Conservation (phyloP, 2,329 filamentous ascomycete genomes). For the Aspergillus sp. region DNA sequence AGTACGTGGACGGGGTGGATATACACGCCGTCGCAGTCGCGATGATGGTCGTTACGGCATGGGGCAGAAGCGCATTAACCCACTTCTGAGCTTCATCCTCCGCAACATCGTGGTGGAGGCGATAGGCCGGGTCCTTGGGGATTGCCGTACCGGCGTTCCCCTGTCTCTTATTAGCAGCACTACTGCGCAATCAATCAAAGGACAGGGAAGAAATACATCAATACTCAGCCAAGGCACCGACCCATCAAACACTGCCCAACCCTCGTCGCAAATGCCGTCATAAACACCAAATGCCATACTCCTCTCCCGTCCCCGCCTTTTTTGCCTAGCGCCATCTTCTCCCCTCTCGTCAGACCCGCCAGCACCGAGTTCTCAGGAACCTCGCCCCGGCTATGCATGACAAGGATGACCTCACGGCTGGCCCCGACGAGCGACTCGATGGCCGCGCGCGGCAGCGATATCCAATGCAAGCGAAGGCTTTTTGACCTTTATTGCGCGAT, state of each 20-base stretch:
- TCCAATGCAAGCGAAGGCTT: not conserved
- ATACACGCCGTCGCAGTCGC: not conserved
- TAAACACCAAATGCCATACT: not conserved
- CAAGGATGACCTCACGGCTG: not conserved
- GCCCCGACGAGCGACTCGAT: not conserved
- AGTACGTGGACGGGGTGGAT: not conserved
- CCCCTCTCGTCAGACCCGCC: not conserved
- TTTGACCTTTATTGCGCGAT: not conserved
- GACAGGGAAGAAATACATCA: not conserved
- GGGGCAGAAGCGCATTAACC: not conserved
- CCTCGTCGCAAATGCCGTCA: not conserved
- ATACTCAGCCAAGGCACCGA: not conserved
- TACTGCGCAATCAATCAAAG: not conserved
- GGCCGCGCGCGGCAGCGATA: not conserved
- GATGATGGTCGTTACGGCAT: not conserved
- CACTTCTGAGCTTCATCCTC: not conserved
- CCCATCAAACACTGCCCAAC: not conserved
- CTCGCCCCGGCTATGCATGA: not conserved
- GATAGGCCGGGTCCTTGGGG: not conserved
- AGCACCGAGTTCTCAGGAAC: not conserved
- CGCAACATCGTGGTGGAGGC: not conserved
- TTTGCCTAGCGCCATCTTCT: not conserved
- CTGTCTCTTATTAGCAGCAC: not conserved
- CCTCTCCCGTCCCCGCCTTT: not conserved
- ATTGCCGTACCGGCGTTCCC: not conserved